A percentile compares a stretch with the other conserved stretches of the same genome.
phyloP scores from a whole-genome alignment of 2,329 filamentous ascomycete genomes.

The Neonectria faginata region DNA sequence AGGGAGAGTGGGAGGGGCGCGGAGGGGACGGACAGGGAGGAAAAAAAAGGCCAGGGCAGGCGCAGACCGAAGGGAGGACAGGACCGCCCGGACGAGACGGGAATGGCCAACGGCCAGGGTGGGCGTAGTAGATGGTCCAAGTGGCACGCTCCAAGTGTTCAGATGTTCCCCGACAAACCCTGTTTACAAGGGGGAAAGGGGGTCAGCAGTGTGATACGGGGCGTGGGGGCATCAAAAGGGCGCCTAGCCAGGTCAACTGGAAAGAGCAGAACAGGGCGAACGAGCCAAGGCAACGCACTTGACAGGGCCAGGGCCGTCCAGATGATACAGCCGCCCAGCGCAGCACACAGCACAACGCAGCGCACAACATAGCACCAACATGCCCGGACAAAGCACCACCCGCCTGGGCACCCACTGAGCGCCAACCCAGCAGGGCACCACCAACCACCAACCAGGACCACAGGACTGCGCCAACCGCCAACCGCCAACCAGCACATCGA shows the following conservation, averaged over 20 bases:
- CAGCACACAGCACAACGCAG: constrained; percentile 16
- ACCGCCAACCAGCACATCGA: constrained; percentile 4
- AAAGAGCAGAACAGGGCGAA: constrained; percentile 34
- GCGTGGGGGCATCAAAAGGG: constrained; percentile 7
- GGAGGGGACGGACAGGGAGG: constrained; percentile 29
- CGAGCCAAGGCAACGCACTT: constrained; percentile 38
- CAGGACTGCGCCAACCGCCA: background rate
- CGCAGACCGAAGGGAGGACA: constrained; percentile 22
- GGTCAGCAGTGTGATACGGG: constrained; percentile 23
- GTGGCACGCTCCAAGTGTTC: constrained; percentile 24
- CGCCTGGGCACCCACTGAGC: too few species aligned
- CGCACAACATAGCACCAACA: constrained; percentile 3
- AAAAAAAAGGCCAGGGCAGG: constrained; percentile 29
- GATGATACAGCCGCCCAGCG: constrained; percentile 33
- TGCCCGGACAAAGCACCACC: background rate
- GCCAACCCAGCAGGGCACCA: background rate
- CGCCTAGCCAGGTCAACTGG: constrained; percentile 7
- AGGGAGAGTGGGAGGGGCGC: constrained; percentile 30
- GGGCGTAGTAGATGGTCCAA: constrained; percentile 16
- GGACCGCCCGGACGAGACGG: background rate
- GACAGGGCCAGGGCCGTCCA: constrained; percentile 38
- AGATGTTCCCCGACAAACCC: constrained; percentile 42
- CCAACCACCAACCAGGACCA: background rate
- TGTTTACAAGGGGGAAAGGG: constrained; percentile 36
- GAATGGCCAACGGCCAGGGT: constrained; percentile 19